Evolutionary conservation across 768 basidiomycete genomes (phyloP).

Genomic region (Favolaschia claudopus): DNA sequence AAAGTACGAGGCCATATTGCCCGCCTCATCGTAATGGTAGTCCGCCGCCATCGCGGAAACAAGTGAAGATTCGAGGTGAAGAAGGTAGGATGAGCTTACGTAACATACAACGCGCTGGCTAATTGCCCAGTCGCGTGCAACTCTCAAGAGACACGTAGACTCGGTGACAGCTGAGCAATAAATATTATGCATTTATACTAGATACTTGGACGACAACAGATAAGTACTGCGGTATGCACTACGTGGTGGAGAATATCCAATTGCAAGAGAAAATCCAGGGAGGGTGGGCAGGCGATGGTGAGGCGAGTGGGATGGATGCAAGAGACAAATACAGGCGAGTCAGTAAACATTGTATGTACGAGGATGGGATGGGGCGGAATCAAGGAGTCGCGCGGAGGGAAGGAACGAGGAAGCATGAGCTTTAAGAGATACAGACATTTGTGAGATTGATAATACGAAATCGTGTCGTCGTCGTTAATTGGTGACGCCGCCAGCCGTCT

Average conservation of each 20-base stretch:
- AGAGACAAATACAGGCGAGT: conserved; percentile 2
- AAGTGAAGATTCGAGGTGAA: not conserved
- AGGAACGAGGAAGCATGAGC: not conserved
- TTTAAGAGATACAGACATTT: conserved; percentile 9
- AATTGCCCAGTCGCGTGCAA: too few relatives aligned
- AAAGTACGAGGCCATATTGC: conserved; percentile 91
- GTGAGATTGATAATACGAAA: not conserved
- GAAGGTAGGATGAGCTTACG: not conserved
- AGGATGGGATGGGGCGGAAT: conserved; percentile 4
- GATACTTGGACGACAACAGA: not conserved
- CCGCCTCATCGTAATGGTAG: conserved; percentile 87
- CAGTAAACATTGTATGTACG: not conserved
- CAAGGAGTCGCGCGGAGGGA: conserved; percentile 7
- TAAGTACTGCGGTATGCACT: not conserved
- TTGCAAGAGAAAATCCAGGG: not conserved
- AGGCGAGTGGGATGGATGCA: not conserved
- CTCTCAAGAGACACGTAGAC: too few relatives aligned
- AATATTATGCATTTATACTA: conserved; percentile 14
- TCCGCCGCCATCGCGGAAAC: conserved; percentile 64
- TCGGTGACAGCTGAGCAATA: conserved; percentile 10
- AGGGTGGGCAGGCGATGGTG: not conserved
- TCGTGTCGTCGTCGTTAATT: too few relatives aligned
- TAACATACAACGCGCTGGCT: not conserved
- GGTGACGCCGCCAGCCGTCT: too few relatives aligned
- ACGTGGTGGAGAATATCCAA: conserved; percentile 7